phyloP scores from a whole-genome alignment of 257 asterid genomes.

The Nicotiana sylvestris region DNA sequence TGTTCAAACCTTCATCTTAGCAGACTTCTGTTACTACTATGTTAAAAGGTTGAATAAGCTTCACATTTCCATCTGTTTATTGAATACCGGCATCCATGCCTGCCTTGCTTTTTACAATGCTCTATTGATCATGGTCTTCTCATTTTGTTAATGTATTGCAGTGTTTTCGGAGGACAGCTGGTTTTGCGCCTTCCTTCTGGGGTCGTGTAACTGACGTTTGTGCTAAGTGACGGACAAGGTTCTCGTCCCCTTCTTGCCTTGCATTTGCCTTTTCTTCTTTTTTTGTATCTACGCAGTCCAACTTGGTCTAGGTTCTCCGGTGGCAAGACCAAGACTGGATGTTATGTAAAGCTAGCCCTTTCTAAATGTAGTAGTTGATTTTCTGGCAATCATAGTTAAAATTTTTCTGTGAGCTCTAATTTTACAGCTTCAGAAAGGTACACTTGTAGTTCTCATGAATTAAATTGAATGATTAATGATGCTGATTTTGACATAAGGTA shows the following conservation, averaged over 20 bases:
- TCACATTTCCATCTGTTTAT: background rate
- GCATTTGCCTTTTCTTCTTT: background rate
- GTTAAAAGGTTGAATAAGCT: constrained; percentile 39
- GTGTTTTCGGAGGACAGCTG: constrained; percentile 77
- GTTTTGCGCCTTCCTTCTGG: constrained; percentile 79
- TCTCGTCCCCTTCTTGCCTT: background rate
- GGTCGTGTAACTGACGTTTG: constrained; percentile 38
- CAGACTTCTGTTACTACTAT: constrained; percentile 72
- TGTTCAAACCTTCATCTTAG: constrained; percentile 72
- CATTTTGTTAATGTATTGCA: constrained; percentile 20
- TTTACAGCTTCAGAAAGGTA: background rate
- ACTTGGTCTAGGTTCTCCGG: background rate
- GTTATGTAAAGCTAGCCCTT: constrained; percentile 5
- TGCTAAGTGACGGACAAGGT: background rate
- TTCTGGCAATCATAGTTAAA: background rate
- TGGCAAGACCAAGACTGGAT: background rate
- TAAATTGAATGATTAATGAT: background rate
- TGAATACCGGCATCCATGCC: background rate
- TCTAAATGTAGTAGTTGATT: background rate
- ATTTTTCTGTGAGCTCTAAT: background rate
- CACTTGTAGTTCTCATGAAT: background rate
- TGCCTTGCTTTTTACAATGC: background rate
- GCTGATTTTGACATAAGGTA: background rate
- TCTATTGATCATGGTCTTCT: constrained; percentile 11
- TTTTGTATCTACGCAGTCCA: constrained; percentile 7